Evolutionary conservation across 495 filamentous ascomycete genomes (phyloP).

Genomic region (Parathielavia appendiculata): DNA sequence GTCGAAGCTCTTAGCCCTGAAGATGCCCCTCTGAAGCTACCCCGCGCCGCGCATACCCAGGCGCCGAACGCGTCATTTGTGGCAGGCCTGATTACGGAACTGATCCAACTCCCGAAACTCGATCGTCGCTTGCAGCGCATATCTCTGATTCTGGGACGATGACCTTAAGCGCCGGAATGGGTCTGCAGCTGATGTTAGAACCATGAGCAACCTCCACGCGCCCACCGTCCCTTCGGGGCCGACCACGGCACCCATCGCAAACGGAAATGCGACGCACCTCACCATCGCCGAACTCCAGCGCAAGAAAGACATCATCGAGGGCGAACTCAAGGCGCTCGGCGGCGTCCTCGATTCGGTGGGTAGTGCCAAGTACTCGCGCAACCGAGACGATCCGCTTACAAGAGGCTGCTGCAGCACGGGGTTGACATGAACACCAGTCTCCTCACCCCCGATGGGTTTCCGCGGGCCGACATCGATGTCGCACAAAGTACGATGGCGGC

Average conservation of each 20-base stretch:
- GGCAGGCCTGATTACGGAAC: conserved; percentile 22
- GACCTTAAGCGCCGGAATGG: conserved; percentile 17
- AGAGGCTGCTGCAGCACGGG: conserved; percentile 57
- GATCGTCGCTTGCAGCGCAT: conserved; percentile 16
- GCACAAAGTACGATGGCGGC: conserved; percentile 66
- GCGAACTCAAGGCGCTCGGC: conserved; percentile 75
- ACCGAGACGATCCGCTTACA: conserved; percentile 18
- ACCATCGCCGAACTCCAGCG: conserved; percentile 54
- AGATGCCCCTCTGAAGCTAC: conserved; percentile 4
- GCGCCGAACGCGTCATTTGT: conserved; percentile 27
- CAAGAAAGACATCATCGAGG: conserved; percentile 78
- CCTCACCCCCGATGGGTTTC: conserved; percentile 88
- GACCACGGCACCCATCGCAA: conserved; percentile 46
- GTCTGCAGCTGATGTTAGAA: conserved; percentile 26
- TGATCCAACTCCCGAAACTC: conserved; percentile 7
- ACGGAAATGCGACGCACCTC: conserved; percentile 53
- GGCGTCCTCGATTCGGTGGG: conserved; percentile 82
- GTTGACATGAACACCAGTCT: conserved; percentile 89
- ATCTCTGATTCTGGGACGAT: conserved; percentile 14
- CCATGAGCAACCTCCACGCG: conserved; percentile 69
- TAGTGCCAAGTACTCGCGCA: conserved; percentile 2
- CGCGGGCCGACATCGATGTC: conserved; percentile 88
- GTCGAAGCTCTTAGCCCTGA: background rate
- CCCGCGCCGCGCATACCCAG: conserved; percentile 14
- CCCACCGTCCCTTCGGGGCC: conserved; percentile 71